phyloP scores from a whole-genome alignment of 106 monocot species.

The Dendrobium chrysotoxum region DNA sequence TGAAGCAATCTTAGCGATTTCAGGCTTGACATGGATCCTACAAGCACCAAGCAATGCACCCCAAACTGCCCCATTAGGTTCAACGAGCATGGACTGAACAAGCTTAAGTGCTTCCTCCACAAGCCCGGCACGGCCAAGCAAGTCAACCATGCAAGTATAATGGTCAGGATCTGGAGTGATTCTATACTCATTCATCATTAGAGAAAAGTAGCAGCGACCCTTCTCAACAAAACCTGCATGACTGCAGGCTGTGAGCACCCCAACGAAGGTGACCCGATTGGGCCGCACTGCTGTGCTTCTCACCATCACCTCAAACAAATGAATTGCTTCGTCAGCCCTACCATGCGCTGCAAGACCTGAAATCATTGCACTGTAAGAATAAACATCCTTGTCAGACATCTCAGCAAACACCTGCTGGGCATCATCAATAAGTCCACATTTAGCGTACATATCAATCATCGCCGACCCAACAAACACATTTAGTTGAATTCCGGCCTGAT shows the following conservation, averaged over 20 bases:
- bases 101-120: constrained; percentile 49
- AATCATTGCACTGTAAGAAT: constrained; percentile 62
- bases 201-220: constrained; percentile 36
- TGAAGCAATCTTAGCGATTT: constrained; percentile 46
- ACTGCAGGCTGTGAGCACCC: constrained; percentile 63
- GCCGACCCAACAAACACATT: constrained; percentile 49
- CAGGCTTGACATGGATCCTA: constrained; percentile 39
- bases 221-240: constrained; percentile 60
- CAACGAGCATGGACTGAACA: constrained; percentile 34
- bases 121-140: constrained; percentile 52
- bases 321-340: constrained; percentile 35
- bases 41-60: constrained; percentile 73
- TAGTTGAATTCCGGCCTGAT: background rate
- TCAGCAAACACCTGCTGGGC: constrained; percentile 31
- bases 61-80: constrained; percentile 49
- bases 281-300: constrained; percentile 24
- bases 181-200: constrained; percentile 35
- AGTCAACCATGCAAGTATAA: constrained; percentile 66
- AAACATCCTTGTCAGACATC: constrained; percentile 46
- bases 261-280: constrained; percentile 51
- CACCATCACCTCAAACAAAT: constrained; percentile 47
- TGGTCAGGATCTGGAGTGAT: constrained; percentile 46
- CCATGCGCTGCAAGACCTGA: constrained; percentile 51
- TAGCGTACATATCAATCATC: constrained; percentile 66
- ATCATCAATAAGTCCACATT: constrained; percentile 59